These are phyloP conservation scores for Trichoderma harzianum DNA, from an alignment of 2,329 filamentous ascomycete species.

Conservation along the genomic window DNA sequence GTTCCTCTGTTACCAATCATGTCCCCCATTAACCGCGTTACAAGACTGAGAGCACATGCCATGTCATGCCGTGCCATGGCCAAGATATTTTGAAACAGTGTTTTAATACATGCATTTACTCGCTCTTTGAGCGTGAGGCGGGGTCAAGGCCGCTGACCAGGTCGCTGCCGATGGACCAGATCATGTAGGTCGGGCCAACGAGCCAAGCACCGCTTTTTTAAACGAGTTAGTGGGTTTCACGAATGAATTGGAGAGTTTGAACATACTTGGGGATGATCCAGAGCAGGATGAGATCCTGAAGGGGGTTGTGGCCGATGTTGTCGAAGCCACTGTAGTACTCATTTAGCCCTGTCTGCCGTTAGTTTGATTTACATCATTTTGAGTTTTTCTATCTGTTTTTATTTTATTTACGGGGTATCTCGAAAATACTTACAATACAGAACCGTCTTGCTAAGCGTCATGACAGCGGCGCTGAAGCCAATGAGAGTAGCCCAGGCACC, in stretches of 20 bases:
- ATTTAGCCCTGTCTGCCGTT: conserved; percentile 44
- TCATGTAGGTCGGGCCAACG: conserved; percentile 50
- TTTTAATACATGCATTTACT: conserved; percentile 30
- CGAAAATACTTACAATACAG: conserved; percentile 49
- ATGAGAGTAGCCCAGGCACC: conserved; percentile 47
- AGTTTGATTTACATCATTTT: not conserved
- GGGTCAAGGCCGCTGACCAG: conserved; percentile 47
- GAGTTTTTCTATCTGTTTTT: not conserved
- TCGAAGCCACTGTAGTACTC: conserved; percentile 55
- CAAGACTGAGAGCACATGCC: not conserved
- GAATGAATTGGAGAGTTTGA: not conserved
- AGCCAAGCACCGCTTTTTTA: conserved; percentile 52
- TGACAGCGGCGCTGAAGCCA: conserved; percentile 52
- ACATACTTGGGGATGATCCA: conserved; percentile 60
- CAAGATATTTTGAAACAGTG: not conserved
- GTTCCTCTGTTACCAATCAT: not conserved
- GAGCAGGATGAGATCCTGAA: conserved; percentile 43
- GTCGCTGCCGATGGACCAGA: conserved; percentile 46
- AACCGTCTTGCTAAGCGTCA: conserved; percentile 61
- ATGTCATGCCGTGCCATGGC: not conserved
- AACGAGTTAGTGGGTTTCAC: not conserved
- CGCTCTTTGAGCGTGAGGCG: conserved; percentile 38
- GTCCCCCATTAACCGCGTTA: not conserved
- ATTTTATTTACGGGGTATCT: too few relatives aligned
- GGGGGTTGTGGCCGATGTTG: conserved; percentile 56